Evolutionary conservation across 306 rosid genomes (phyloP), one percentile per base, ranked within the genome.

Genomic region (Malus sieversii): DNA sequence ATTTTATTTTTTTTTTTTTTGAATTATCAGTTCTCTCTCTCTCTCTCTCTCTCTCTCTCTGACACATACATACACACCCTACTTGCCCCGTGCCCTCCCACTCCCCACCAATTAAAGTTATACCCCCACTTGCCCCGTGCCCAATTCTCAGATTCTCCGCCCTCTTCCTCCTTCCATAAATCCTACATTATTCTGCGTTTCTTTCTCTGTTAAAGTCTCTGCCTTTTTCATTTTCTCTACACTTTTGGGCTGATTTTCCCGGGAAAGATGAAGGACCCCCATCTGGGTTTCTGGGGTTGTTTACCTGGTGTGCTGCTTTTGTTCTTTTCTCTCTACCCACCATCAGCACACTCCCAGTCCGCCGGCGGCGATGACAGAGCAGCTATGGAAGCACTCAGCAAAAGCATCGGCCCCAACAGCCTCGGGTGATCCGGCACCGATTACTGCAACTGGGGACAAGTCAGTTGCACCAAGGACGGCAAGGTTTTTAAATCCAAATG

Each of bases 401-500:
- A 25, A 25, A 25, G 25, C 25, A 25, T 25, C 25, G 25, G 25
- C 25, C 25, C 25, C 25, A 25, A 25, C 25, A 25, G 25, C 25
- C 25, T 25, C 25, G 25, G 25, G 25, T 25, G 25, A 25, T 23
- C 77, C 11, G 89, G 81, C 27, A 8, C 85, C 4, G 80, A 82
- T 74, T 73, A 62, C 77, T 92, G 98, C 74, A 53, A 78, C 1
- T 95, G 98, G 97, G 4, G 2, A 0, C 44, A 68, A 0, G 62
- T 95, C 14, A 29, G 4, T 0, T 92, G 99, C 64, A 76, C 75
- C 44, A 15, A 66, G 0, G 40, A 15, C 8, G 80, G 76, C 30
- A 85, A 83, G 23, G 89, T 95, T 1, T 8, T 3, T 0, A 72
- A 18, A 90, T 95, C 59, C 91, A 86, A 74, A 74, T 95, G 40